Evolutionary conservation across 176 grass and related monocot species (phyloP).

Genomic region (Triticum monococcum): DNA sequence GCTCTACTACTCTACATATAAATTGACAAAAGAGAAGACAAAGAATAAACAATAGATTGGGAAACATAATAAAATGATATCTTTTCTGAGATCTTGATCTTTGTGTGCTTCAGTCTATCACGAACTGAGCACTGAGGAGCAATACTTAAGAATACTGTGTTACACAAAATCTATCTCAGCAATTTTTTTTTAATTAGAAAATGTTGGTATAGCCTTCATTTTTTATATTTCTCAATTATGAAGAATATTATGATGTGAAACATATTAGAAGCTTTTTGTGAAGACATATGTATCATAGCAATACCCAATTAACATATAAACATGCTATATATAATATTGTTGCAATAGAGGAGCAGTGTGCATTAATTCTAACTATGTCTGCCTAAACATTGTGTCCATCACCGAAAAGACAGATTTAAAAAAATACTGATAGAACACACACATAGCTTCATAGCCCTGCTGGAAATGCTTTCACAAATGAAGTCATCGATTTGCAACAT

Average conservation of each 20-base stretch:
- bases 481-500: background rate
- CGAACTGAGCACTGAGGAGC: background rate
- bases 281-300: background rate
- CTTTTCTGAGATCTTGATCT: background rate
- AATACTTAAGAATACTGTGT: background rate
- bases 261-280: background rate
- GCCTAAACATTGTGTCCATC: background rate
- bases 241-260: background rate
- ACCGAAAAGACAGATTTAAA: background rate
- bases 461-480: background rate
- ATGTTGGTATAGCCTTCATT: background rate
- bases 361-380: background rate
- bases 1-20: background rate
- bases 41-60: constrained; percentile 7
- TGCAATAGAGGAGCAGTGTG: background rate
- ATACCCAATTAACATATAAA: background rate
- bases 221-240: background rate
- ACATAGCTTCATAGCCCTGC: background rate
- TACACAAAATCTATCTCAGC: background rate
- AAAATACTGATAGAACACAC: background rate
- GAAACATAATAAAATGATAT: background rate
- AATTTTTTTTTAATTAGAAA: background rate
- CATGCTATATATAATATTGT: background rate
- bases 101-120: background rate
- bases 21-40: background rate